Evolutionary conservation across 495 filamentous ascomycete species (phyloP).

Genomic region (Aspergillus taichungensis): DNA sequence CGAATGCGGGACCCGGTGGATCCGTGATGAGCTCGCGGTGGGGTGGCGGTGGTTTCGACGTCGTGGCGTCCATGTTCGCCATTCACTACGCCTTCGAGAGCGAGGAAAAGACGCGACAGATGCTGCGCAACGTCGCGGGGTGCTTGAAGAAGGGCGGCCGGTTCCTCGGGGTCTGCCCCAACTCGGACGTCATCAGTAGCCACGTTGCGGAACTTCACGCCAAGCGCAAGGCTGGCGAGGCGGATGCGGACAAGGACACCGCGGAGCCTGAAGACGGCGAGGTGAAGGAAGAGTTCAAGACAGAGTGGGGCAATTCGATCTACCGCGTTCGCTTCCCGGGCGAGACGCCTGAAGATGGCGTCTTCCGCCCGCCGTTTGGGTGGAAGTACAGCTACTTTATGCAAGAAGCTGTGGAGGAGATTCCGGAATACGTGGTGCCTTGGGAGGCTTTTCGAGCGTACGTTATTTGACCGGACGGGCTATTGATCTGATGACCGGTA

Average conservation of each 20-base stretch:
- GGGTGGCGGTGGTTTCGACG: constrained; percentile 80
- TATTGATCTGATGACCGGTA: background rate
- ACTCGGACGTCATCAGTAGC: constrained; percentile 74
- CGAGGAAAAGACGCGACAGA: constrained; percentile 76
- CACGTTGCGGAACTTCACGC: constrained; percentile 57
- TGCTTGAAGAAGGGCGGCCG: constrained; percentile 85
- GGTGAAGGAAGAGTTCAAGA: constrained; percentile 36
- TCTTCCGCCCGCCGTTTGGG: constrained; percentile 90
- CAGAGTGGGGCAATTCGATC: constrained; percentile 87
- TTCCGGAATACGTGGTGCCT: constrained; percentile 95
- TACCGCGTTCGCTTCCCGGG: constrained; percentile 84
- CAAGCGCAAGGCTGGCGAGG: constrained; percentile 40
- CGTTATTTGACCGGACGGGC: constrained; percentile 8
- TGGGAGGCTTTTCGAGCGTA: constrained; percentile 92
- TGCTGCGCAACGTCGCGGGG: constrained; percentile 89
- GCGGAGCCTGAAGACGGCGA: constrained; percentile 39
- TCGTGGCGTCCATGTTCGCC: constrained; percentile 97
- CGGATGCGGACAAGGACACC: constrained; percentile 20
- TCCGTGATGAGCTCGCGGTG: constrained; percentile 46
- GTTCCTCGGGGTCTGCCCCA: constrained; percentile 88
- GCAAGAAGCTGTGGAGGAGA: constrained; percentile 88
- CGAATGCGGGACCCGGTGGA: constrained; percentile 50
- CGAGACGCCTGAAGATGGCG: constrained; percentile 59
- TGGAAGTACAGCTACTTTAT: constrained; percentile 98
- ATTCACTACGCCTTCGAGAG: constrained; percentile 98